phyloP scores from a whole-genome alignment of 1,139 yeast genomes.

The Scheffersomyces segobiensis region DNA sequence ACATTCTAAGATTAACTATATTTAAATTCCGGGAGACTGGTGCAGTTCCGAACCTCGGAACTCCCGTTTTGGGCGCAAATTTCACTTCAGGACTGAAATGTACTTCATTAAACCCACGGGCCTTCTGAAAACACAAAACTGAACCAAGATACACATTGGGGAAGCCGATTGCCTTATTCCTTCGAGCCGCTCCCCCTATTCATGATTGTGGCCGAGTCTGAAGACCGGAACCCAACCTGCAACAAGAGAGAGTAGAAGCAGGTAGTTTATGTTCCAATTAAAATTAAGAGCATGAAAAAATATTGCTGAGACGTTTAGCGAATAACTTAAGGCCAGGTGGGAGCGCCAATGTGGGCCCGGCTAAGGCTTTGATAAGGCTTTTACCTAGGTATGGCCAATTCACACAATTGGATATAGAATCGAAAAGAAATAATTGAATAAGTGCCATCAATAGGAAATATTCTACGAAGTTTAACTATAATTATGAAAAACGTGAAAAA shows the following conservation, averaged over 20 bases:
- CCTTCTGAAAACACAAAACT: neutral
- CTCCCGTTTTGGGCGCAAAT: neutral
- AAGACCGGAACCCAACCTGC: neutral
- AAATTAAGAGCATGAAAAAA: neutral
- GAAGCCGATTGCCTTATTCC: neutral
- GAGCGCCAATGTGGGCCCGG: neutral
- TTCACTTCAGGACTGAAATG: neutral
- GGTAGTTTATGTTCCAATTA: neutral
- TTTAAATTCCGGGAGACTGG: neutral
- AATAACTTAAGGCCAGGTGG: neutral
- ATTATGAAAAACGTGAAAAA: neutral
- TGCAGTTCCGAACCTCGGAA: neutral
- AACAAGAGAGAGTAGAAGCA: neutral
- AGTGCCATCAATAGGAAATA: no score
- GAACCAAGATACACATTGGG: neutral
- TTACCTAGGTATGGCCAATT: neutral
- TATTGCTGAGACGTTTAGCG: neutral
- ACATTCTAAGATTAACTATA: no score
- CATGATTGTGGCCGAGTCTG: neutral
- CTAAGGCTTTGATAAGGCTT: neutral
- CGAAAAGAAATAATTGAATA: no score
- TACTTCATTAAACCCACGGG: neutral
- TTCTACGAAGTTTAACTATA: neutral
- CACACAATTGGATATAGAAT: neutral
- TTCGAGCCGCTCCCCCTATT: neutral